Evolutionary conservation across 768 basidiomycete species (phyloP), one percentile per base, ranked within the genome.

Genomic region (Lentinula edodes): DNA sequence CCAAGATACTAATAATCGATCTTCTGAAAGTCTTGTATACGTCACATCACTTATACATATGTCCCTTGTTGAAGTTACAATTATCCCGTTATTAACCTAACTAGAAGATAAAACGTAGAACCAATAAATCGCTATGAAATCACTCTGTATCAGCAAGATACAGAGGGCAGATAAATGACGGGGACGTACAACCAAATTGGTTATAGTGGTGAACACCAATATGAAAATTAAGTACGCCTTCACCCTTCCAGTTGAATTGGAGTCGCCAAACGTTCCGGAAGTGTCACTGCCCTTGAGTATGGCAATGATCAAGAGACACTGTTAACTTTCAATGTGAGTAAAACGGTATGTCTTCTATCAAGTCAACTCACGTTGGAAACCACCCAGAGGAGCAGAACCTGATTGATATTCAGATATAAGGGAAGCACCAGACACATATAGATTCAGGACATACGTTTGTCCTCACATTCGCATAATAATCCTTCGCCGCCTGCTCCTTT

Each of bases 391-490:
- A 95, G 76, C 48, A 95, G 72, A 38, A 89, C 83, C 83, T 86
- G 55, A 36, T 61, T 34, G 35, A 42, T 48, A 28, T 32, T 39
- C 38, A 13, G 13, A 39, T 39, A 28, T 28, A 3, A 28, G 28
- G 28, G 3, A 28, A 28, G 28, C 28, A 28, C 28, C 28, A 4
- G 28, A 28, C 28, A 28, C 28, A 28, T 28, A 28, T 28, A 28
- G 28, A 28, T 28, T 28, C 28, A 3, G 28, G 28, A 64, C 75
- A 51, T 51, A 80, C 89, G 74, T 94, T 93, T 6, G 92, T 93
- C 64, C 93, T 77, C 58, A 95, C 90, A 67, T 86, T 87, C 0
- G 92, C 91, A 71, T 94, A 95, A 74, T 94, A 95, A 66, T 93
- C 91, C 68, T 86, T 88, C 9, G 90, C 90, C 1, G 80, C 82